Percentiles rank a stretch among this genome's conserved stretches.
Evolutionary conservation across 768 basidiomycete genomes (phyloP).

Genomic region (Tulasnella sp.): DNA sequence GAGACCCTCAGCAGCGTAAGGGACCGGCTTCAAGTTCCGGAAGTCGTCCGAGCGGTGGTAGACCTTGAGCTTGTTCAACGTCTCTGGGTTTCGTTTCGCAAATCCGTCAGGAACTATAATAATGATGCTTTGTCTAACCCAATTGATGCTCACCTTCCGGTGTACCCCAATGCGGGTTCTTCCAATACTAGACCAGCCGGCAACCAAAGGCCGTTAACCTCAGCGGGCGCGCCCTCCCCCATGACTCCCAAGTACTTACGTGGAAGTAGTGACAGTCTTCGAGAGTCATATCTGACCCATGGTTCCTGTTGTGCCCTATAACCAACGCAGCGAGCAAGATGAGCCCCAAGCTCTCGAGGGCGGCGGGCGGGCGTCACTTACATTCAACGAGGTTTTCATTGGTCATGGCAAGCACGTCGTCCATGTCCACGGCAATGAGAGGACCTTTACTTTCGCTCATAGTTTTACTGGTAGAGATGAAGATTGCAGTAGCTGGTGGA

Average conservation of each 20-base stretch:
- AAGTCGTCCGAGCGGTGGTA: constrained; percentile 6
- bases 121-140: too few relatives aligned
- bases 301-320: constrained; percentile 21
- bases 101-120: too few relatives aligned
- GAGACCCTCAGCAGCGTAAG: constrained; percentile 4
- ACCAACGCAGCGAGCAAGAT: neutral
- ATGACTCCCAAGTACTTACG: constrained; percentile 8
- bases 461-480: too few relatives aligned
- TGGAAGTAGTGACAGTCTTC: constrained; percentile 20
- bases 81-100: neutral
- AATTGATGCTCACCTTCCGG: too few relatives aligned
- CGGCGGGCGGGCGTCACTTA: neutral
- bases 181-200: constrained; percentile 18
- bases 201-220: too few relatives aligned
- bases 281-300: constrained; percentile 16
- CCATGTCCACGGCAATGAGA: constrained; percentile 27
- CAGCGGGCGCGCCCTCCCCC: too few relatives aligned
- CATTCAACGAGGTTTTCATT: neutral
- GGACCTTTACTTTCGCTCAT: neutral
- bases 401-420: constrained; percentile 23
- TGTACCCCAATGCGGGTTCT: constrained; percentile 22
- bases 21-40: constrained; percentile 14
- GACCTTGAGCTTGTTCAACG: neutral
- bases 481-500: too few relatives aligned
- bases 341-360: neutral